Evolutionary conservation across 352 stramenopile species (phyloP), one percentile per base, ranked within the genome.

Genomic region (Pythium sukuiense): DNA sequence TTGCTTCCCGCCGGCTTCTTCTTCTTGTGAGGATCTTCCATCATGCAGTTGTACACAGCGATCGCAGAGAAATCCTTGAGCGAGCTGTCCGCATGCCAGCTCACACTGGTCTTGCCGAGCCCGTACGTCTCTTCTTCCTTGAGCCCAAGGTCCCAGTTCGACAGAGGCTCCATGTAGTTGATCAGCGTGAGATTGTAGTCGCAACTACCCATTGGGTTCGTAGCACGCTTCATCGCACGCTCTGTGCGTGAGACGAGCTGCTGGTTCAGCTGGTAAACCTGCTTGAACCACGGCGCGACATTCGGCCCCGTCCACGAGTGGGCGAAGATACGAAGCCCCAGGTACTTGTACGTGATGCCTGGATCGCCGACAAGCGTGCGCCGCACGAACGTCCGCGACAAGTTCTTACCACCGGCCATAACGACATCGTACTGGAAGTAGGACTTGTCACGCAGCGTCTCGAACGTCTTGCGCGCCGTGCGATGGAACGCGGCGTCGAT

Each of bases 271-370:
- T 53, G 39, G 46, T 63, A 54, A 27, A 68, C 20, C 26, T 55
- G 55, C 33, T 60, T 59, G 61, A 70, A 73, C 55, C 60, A 65
- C 14, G 65, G 60, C n/a, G 67, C 66, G 58, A 50, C 67, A 30
- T 30, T 30, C 6, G 49, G 27, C 14, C 49, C 72, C 11, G 68
- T 75, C 87, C 87, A 96, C 33, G 85, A 76, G 67, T 93, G 82
- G 24, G 83, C 86, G 72, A 94, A 96, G 37, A 96, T 79, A 33
- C 89, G 72, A n/a, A 97, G 65, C 11, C 85, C 85, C 16, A 97
- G 71, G 76, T 97, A 97, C 65, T 93, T 93, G 74, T 97, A 97
- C 20, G 89, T 97, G 14, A 83, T 88, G n/a, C 89, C 89, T 24
- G 85, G 76, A 39, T 97, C 78, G 1, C 89, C 89, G 26, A 95